Base-by-base conservation (phyloP, 139 green algal species). In the Astrephomene gubernaculifera region DNA sequence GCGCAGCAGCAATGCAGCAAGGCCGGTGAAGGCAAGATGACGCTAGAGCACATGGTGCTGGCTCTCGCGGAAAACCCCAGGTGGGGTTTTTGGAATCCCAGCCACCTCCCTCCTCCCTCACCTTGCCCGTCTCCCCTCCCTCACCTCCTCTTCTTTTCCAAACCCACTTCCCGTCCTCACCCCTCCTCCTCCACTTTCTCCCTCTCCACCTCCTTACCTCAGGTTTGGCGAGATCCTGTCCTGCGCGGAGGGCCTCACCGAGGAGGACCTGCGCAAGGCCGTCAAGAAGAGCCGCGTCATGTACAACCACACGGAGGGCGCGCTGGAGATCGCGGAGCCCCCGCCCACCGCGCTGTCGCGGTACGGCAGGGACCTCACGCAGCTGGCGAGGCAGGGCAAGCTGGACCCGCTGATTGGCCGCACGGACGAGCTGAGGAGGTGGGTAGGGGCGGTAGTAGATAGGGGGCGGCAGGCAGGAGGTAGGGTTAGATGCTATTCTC, bases 31-130 rank as follows among this genome's bases (percentile, higher is more conserved):
- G 81, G 94, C 65, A 97, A 94, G 70, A 89, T 98, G n/a, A 96
- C 90, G 1, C 89, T 99, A 35, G 97, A 99, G 91, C 97, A 99
- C 87, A 91, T 99, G 88, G 64, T 99, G 81, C 89, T 98, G 70
- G 96, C 92, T 6, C 86, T 98, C 75, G 81, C 91, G 52, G 90
- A 97, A 25, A 96, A 98, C 90, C 49, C 82, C 2, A 76, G 88
- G 88, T 87, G 14, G 31, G 65, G n/a, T n/a, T n/a, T n/a, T n/a
- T n/a, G n/a, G n/a, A n/a, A n/a, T n/a, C n/a, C n/a, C n/a, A n/a
- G n/a, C n/a, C n/a, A n/a, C n/a, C n/a, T n/a, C n/a, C n/a, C n/a
- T n/a, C n/a, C n/a, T n/a, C n/a, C 49, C 49, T 12, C 49, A 17
- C 38, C 17, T 41, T 29, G 19, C 29, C 38, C 44, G 17, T 53